Evolutionary conservation across 2,329 filamentous ascomycete genomes (phyloP), one percentile per base, ranked within the genome.

Genomic region (Albifimbria verrucaria): DNA sequence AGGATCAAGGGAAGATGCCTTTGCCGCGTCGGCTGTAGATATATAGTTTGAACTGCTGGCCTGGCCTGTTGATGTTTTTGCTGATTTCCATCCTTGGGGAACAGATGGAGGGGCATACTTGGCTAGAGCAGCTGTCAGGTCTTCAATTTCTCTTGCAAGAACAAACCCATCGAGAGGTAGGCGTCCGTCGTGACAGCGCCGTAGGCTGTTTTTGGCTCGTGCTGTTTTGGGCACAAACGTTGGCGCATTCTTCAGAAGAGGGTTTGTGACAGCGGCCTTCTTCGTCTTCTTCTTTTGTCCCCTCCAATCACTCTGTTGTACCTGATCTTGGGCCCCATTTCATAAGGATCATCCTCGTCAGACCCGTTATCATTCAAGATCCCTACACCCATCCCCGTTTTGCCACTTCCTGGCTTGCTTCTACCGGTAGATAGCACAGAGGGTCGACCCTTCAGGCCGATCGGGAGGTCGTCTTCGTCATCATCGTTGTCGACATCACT

Each of bases 321-420:
- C 12, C 87, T 90, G 67, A 97, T 95, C 59, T 86, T 88, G 0
- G 94, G 94, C 0, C 93, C 93, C 50, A 97, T 87, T 53, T 93
- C 89, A 66, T 96, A 97, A 0, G 91, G 89, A 63, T 97, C 92
- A 62, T 97, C 94, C 45, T 97, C 92, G 60, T 97, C 94, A 4
- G 93, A 97, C 11, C 92, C 92, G 20, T 87, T 94, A 60, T 97
- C 93, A 62, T 97, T 97, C 45, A 97, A 72, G 2, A 97, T 79
- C 0, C 93, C 93, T 15, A 96, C 87, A 0, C 93, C 93, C 58
- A 97, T 90, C 0, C 89, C 90, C 3, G 88, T 83, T 50, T 79
- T 79, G 6, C 58, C 54, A 65, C 73, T 53, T 76, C 74, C 62
- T 68, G 72, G 22, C 63, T 86, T 88, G 52, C 83, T 82, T 50